phyloP scores from a whole-genome alignment of 2,329 filamentous ascomycete species.

The Penicillium polonicum region DNA sequence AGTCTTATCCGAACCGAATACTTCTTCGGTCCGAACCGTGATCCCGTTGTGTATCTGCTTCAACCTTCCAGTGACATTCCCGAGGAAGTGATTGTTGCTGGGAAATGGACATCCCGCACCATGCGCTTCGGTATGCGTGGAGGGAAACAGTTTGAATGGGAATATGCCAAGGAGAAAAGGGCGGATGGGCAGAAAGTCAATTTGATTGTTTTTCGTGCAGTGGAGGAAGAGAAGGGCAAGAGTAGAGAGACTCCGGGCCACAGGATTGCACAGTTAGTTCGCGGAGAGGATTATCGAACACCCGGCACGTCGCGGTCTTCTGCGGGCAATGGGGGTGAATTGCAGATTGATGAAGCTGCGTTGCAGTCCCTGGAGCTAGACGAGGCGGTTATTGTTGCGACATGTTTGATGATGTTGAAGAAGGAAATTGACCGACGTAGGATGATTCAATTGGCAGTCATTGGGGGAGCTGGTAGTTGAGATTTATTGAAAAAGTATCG shows the following conservation, averaged over 20 bases:
- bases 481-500: background rate
- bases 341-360: constrained; percentile 55
- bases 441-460: constrained; percentile 51
- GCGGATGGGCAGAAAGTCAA: constrained; percentile 27
- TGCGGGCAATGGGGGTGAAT: constrained; percentile 45
- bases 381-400: constrained; percentile 55
- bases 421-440: constrained; percentile 62
- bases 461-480: constrained; percentile 27
- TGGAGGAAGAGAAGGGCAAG: constrained; percentile 4
- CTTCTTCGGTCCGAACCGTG: constrained; percentile 55
- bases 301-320: constrained; percentile 36
- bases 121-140: constrained; percentile 49
- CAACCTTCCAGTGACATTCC: constrained; percentile 21
- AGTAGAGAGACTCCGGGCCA: constrained; percentile 14
- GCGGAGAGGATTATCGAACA: constrained; percentile 43
- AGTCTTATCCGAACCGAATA: constrained; percentile 55
- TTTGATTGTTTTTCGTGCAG: constrained; percentile 28
- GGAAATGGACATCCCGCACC: constrained; percentile 50
- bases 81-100: constrained; percentile 32
- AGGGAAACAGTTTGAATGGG: constrained; percentile 55
- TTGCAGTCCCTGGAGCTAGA: constrained; percentile 30
- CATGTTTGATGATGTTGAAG: constrained; percentile 63
- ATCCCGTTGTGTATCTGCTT: constrained; percentile 49
- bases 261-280: constrained; percentile 41
- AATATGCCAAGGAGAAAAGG: constrained; percentile 52